phyloP scores from a whole-genome alignment of 2,329 filamentous ascomycete species.

The Balansia obtecta region DNA sequence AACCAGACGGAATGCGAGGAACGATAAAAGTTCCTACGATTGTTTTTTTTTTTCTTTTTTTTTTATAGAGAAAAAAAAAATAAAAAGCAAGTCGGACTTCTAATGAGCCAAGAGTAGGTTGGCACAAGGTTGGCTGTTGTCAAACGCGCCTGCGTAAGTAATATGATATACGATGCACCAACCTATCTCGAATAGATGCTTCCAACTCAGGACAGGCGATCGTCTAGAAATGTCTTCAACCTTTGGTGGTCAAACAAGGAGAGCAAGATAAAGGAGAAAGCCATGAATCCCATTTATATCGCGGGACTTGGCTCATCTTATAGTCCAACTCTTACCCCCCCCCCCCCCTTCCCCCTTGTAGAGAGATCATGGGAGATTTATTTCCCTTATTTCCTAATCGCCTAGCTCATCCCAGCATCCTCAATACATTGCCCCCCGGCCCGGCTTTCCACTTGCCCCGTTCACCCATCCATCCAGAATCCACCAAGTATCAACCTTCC shows the following conservation, averaged over 20 bases:
- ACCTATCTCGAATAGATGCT: neutral
- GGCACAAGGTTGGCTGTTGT: neutral
- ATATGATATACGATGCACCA: neutral
- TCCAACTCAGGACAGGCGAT: neutral
- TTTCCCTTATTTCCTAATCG: neutral
- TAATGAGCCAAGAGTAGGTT: neutral
- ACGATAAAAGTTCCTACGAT: neutral
- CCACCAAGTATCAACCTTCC: no score
- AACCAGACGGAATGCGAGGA: neutral
- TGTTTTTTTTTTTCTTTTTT: neutral
- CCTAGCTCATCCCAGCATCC: neutral
- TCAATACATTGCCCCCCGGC: neutral
- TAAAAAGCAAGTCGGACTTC: neutral
- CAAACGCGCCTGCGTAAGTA: neutral
- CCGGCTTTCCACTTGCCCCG: neutral
- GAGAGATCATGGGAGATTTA: neutral
- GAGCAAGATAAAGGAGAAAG: neutral
- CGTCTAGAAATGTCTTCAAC: neutral
- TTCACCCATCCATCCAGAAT: neutral
- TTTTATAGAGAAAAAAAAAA: no score
- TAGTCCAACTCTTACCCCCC: no score
- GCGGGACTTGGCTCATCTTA: constrained; percentile 2
- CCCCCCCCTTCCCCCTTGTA: neutral
- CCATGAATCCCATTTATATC: neutral
- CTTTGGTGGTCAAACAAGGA: neutral